Base-by-base conservation (phyloP, 208 protist species). In the Trypanosoma congolense region DNA sequence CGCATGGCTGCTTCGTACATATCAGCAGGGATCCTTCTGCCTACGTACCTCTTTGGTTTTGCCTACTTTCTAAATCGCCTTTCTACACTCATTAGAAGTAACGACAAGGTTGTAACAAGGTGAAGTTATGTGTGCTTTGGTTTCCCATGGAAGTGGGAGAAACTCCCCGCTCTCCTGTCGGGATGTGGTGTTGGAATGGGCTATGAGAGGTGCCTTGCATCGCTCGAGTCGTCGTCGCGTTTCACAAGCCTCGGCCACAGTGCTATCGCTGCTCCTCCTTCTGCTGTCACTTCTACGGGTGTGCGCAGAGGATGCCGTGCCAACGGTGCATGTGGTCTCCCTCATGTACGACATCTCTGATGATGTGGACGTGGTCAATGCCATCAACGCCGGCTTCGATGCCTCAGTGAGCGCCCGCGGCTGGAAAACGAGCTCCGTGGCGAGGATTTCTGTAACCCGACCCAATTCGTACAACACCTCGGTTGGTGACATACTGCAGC, bases 301-400 rank as follows among this genome's bases (percentile, higher is more conserved):
- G 33, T 38, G 33, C 33, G 33, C 33, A 12, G 33, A 38, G 12
- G 33, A 6, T 6, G 12, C 9, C 12, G 12, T 16, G 6, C 9
- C 12, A 12, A 38, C 33, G 33, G 33, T 38, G 12, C 6, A 38
- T 38, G 33, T 38, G 33, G 9, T 38, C 6, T 38, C 33, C 33
- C 6, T 38, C 9, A 38, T 38, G 33, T 38, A 38, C 33, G 12
- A 12, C 33, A 6, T 38, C 33, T 6, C 9, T 51, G 6, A 10
- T 18, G 22, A 6, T 14, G 30, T 10, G 6, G 6, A 5, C 30
- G 46, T 31, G 14, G 14, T 51, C 22, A 33, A 51, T 10, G 42
- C 42, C 42, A 46, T 46, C 21, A 46, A n/a, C 21, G 42, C 42
- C 21, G 42, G 42, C 42, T 46, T 46, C n/a, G 21, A 46, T n/a